Percentiles rank a stretch among this genome's conserved stretches.
Evolutionary conservation across 495 filamentous ascomycete genomes (phyloP).

Genomic region (Xylaria nigripes): DNA sequence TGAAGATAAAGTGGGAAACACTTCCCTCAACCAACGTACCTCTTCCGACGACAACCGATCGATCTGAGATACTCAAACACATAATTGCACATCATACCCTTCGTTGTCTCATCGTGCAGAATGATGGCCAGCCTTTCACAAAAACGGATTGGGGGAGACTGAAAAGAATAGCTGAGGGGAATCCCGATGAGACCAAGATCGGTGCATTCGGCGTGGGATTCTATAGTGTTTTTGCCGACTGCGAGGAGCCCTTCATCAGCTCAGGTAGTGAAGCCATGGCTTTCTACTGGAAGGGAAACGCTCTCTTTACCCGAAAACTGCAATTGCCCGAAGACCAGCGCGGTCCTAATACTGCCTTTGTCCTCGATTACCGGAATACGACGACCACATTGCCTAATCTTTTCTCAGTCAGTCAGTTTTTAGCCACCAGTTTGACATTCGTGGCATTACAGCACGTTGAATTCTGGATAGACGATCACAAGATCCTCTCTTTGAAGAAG

Average conservation of each 20-base stretch:
- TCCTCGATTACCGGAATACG: constrained; percentile 83
- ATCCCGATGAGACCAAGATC: constrained; percentile 97
- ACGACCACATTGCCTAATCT: constrained; percentile 78
- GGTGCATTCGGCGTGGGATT: constrained; percentile 98
- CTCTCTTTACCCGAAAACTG: constrained; percentile 77
- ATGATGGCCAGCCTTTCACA: constrained; percentile 78
- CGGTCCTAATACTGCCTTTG: constrained; percentile 72
- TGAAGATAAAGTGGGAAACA: constrained; percentile 86
- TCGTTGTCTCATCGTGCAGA: constrained; percentile 73
- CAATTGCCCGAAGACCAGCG: constrained; percentile 56
- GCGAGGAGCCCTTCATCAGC: constrained; percentile 91
- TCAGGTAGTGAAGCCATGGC: constrained; percentile 90
- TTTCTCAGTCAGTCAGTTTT: constrained; percentile 78
- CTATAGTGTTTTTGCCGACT: constrained; percentile 97
- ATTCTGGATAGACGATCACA: constrained; percentile 82
- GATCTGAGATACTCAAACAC: constrained; percentile 69
- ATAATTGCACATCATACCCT: constrained; percentile 75
- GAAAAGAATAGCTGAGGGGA: constrained; percentile 96
- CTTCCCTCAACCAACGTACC: constrained; percentile 69
- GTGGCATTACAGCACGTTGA: constrained; percentile 82
- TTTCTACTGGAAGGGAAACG: constrained; percentile 97
- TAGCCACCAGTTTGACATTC: constrained; percentile 93
- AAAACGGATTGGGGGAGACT: constrained; percentile 85
- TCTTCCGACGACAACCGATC: constrained; percentile 56
- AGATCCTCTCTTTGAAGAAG: constrained; percentile 67